phyloP scores from a whole-genome alignment of 768 basidiomycete genomes.

The Mycena sanguinolenta region DNA sequence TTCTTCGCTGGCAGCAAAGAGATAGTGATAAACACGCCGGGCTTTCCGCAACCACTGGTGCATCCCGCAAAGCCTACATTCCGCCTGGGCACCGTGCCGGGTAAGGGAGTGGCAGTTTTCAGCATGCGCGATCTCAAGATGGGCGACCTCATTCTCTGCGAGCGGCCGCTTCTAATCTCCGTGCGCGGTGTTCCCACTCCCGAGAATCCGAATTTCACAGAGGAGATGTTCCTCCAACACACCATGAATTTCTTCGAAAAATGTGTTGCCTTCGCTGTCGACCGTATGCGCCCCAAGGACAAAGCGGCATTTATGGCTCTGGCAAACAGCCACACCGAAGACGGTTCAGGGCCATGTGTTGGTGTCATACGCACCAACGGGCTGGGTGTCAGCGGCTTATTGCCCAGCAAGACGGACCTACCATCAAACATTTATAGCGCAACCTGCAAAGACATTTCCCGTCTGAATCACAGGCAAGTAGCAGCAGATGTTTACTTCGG shows the following conservation, averaged over 20 bases:
- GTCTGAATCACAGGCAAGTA: slow-evolving; percentile 54
- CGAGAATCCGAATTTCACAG: background rate
- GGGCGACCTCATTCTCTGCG: slow-evolving; percentile 53
- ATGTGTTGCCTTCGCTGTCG: slow-evolving; percentile 15
- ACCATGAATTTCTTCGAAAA: slow-evolving; percentile 39
- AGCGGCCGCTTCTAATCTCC: slow-evolving; percentile 52
- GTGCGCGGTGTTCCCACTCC: slow-evolving; percentile 34
- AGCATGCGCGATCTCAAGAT: slow-evolving; percentile 46
- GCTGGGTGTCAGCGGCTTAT: slow-evolving; percentile 38
- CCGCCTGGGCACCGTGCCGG: slow-evolving; percentile 31
- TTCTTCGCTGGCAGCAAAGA: slow-evolving; percentile 32
- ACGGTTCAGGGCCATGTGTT: slow-evolving; percentile 51
- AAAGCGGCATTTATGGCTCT: slow-evolving; percentile 43
- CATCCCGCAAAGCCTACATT: slow-evolving; percentile 11
- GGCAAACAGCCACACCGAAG: slow-evolving; percentile 43
- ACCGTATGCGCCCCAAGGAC: slow-evolving; percentile 41
- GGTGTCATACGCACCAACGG: slow-evolving; percentile 49
- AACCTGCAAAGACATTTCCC: slow-evolving; percentile 46
- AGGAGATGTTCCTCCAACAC: slow-evolving; percentile 4
- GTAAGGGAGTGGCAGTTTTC: slow-evolving; percentile 48
- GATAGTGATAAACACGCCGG: slow-evolving; percentile 27
- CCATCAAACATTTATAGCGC: slow-evolving; percentile 37
- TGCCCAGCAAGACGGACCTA: slow-evolving; percentile 20
- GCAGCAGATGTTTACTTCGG: background rate
- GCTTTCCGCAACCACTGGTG: slow-evolving; percentile 33